Evolutionary conservation across 441 rosid genomes (phyloP).

Genomic region (Gossypium davidsonii): DNA sequence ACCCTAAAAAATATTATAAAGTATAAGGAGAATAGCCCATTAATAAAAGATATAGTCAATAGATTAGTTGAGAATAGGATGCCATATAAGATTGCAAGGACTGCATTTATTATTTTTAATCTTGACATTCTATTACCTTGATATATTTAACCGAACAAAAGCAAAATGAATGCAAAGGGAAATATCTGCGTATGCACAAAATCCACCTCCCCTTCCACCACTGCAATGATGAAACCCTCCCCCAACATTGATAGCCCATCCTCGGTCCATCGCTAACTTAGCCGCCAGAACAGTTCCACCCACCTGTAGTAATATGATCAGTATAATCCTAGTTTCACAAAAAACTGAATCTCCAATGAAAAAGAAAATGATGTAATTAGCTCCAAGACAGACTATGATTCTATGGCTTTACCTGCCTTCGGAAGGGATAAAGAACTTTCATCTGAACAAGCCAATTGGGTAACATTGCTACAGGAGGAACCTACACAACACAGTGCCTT

Average conservation of each 20-base stretch:
- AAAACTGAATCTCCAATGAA: neutral
- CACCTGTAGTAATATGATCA: slow-evolving; percentile 40
- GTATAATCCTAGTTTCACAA: slow-evolving; percentile 1
- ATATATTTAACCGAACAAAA: slow-evolving; percentile 53
- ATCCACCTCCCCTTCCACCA: slow-evolving; percentile 75
- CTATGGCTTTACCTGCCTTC: slow-evolving; percentile 54
- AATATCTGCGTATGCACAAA: slow-evolving; percentile 90
- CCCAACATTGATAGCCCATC: slow-evolving; percentile 94
- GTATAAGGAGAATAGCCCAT: slow-evolving; percentile 15
- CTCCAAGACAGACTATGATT: neutral
- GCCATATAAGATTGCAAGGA: slow-evolving; percentile 4
- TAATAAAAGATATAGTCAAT: neutral
- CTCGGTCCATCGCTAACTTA: slow-evolving; percentile 76
- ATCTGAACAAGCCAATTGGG: slow-evolving; percentile 74
- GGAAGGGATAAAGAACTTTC: slow-evolving; percentile 76
- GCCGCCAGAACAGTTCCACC: slow-evolving; percentile 93
- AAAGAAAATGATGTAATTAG: slow-evolving; percentile 3
- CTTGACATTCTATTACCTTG: slow-evolving; percentile 42
- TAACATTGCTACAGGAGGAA: slow-evolving; percentile 70
- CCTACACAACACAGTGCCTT: slow-evolving; percentile 35
- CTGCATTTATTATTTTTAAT: slow-evolving; percentile 6
- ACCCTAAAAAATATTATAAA: slow-evolving; percentile 44
- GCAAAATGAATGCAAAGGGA: slow-evolving; percentile 84
- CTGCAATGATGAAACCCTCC: slow-evolving; percentile 98
- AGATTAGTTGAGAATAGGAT: slow-evolving; percentile 6